Percentiles rank a stretch among this genome's conserved stretches.
phyloP scores from a whole-genome alignment of 2,329 filamentous ascomycete species.

The Septoria petroselini region DNA sequence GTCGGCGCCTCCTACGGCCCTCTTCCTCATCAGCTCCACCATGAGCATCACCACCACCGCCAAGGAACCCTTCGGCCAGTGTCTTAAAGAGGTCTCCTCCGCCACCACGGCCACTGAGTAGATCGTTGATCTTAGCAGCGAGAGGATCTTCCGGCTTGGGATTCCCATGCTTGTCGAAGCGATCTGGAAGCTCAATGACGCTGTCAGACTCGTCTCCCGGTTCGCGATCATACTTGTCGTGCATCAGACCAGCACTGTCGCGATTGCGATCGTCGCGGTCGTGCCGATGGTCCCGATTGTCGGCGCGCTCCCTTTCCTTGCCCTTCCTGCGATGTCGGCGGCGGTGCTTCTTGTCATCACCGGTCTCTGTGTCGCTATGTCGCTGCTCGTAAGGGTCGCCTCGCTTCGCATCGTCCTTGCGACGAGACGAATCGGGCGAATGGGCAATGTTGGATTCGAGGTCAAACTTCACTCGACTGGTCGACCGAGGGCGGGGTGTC shows the following conservation, averaged over 20 bases:
- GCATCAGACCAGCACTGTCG: conserved; percentile 25
- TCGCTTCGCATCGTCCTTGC: conserved; percentile 27
- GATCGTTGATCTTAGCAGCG: conserved; percentile 33
- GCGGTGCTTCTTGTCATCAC: conserved; percentile 25
- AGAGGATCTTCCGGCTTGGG: conserved; percentile 33
- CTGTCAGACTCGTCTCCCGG: conserved; percentile 30
- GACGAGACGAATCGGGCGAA: conserved; percentile 29
- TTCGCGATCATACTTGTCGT: conserved; percentile 31
- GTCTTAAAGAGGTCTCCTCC: conserved; percentile 32
- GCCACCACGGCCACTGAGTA: conserved; percentile 33
- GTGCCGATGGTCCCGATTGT: conserved; percentile 11
- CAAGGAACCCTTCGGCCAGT: conserved; percentile 26
- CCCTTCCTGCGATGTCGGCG: conserved; percentile 20
- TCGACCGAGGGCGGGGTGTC: conserved; percentile 28
- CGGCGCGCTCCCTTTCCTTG: conserved; percentile 22
- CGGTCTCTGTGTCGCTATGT: conserved; percentile 23
- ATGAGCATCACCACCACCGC: conserved; percentile 5
- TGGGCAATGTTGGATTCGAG: conserved; percentile 34
- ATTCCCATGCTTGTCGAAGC: conserved; percentile 39
- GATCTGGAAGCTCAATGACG: conserved; percentile 38
- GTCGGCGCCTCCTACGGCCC: conserved; percentile 24
- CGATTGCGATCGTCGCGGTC: conserved; percentile 16
- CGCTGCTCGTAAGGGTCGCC: conserved; percentile 23
- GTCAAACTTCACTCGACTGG: conserved; percentile 35
- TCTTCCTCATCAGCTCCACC: conserved; percentile 19